Percentiles rank a stretch among this genome's conserved stretches.
Conservation (phyloP, 805 yeast genomes). For the Saturnispora kantuleensis region DNA sequence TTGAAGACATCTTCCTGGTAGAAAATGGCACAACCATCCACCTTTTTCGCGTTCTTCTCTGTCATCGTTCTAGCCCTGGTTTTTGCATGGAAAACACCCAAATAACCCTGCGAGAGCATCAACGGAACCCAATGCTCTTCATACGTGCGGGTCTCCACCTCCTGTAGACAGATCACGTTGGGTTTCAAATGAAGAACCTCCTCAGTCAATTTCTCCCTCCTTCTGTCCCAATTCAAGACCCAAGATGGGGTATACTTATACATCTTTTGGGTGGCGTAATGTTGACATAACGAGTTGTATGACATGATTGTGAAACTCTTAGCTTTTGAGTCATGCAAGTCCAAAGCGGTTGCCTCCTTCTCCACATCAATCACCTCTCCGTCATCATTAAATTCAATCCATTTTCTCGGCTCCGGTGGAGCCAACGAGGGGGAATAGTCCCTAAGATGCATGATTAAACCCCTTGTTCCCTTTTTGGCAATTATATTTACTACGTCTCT, state of each 20-base stretch:
- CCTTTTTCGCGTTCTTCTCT: constrained; percentile 71
- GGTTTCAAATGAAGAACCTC: constrained; percentile 58
- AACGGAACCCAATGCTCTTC: constrained; percentile 81
- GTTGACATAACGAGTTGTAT: constrained; percentile 90
- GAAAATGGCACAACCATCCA: constrained; percentile 97
- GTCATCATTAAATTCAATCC: constrained; percentile 72
- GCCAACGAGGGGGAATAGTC: constrained; percentile 66
- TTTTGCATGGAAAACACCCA: constrained; percentile 74
- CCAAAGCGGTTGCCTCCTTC: constrained; percentile 14
- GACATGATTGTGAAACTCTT: constrained; percentile 66
- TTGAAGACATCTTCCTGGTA: constrained; percentile 62
- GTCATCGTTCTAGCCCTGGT: constrained; percentile 88
- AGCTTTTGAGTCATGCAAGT: constrained; percentile 22
- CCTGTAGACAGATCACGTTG: constrained; percentile 88
- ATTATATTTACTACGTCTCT: constrained; percentile 52
- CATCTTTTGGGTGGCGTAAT: constrained; percentile 85
- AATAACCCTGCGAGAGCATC: constrained; percentile 65
- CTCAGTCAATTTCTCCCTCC: constrained; percentile 64
- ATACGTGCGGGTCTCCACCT: constrained; percentile 79
- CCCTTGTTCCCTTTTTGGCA: constrained; percentile 77
- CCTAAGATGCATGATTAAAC: constrained; percentile 68
- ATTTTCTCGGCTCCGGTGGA: constrained; percentile 66
- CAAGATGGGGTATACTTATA: constrained; percentile 94
- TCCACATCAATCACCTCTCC: constrained; percentile 39
- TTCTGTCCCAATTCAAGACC: constrained; percentile 92